Conservation (phyloP, 2,329 filamentous ascomycete genomes). For the Pezicula rhizophila region DNA sequence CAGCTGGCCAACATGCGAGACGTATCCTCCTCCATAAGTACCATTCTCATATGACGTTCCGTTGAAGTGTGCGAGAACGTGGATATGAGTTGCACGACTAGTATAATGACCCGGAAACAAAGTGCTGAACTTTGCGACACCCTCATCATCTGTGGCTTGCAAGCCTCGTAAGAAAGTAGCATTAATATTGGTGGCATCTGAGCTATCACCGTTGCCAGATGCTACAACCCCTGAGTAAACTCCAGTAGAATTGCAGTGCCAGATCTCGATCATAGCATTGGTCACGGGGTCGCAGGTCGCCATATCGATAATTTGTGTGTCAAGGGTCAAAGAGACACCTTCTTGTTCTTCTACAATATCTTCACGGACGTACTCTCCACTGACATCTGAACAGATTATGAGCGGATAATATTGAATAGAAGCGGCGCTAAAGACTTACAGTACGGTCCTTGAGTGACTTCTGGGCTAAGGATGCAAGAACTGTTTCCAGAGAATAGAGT, state of each 20-base stretch:
- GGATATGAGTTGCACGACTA: slow-evolving; percentile 40
- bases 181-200: slow-evolving; percentile 17
- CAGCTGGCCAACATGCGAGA: slow-evolving; percentile 44
- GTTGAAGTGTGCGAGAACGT: slow-evolving; percentile 38
- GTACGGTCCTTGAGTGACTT: slow-evolving; percentile 49
- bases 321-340: slow-evolving; percentile 41
- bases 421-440: slow-evolving; percentile 15
- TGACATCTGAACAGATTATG: slow-evolving; percentile 25
- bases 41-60: slow-evolving; percentile 22
- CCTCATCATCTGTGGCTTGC: slow-evolving; percentile 33
- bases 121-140: slow-evolving; percentile 34
- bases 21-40: not conserved
- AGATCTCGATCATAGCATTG: slow-evolving; percentile 5
- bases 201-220: slow-evolving; percentile 35
- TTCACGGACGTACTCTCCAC: slow-evolving; percentile 41
- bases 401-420: too few relatives aligned
- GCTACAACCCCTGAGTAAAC: slow-evolving; percentile 41
- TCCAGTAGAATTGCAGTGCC: slow-evolving; percentile 34
- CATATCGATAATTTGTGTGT: slow-evolving; percentile 48
- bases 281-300: slow-evolving; percentile 32
- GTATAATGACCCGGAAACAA: slow-evolving; percentile 38
- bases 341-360: slow-evolving; percentile 39
- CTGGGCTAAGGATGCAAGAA: slow-evolving; percentile 43
- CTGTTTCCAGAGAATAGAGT: slow-evolving; percentile 35
- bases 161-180: slow-evolving; percentile 33